Base-by-base conservation (phyloP, 371 early-diverging fungal genomes). In the Lichtheimia ornata region DNA sequence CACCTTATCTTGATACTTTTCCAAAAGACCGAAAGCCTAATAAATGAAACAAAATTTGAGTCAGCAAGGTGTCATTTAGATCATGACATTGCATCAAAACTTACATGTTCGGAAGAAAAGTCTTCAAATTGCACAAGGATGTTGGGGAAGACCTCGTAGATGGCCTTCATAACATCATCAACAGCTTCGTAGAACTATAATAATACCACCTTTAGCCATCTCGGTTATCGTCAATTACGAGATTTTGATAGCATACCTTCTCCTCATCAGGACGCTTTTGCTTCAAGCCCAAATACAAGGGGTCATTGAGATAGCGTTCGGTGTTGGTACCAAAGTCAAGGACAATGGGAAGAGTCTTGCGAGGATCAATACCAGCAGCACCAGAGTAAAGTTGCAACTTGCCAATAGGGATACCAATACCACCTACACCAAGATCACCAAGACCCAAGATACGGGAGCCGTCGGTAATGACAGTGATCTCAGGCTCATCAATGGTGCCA, bases 381-480 rank as follows among this genome's bases (percentile, higher is more conserved):
- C 91, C 96, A 7, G 92, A 88, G 62, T 95, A 93, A 5, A 95
- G 82, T 63, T 93, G 94, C 3, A 95, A 86, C 72, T 95, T 96
- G 53, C 95, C 96, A 30, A 94, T 86, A 15, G 94, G 92, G 66
- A 96, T 96, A 17, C 92, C 94, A 87, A 95, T 91, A n/a, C 96
- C 96, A 63, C 90, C 90, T n/a, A 94, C 80, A 61, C 96, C 96
- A 56, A 94, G 80, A 70, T 95, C 96, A 22, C 96, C 96, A 14
- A 96, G 79, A 13, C 96, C 96, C 25, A 96, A 84, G 58, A 96
- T 94, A 58, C 95, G 90, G 30, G 92, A 92, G 40, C 96, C 95
- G 69, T 96, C 95, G 5, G 95, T 93, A 64, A 96, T 91, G 54
- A 96, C 97, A 15, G 91, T 79, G 57, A 95, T 94, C 56, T 88